Percentiles rank a stretch among this genome's conserved stretches.
These are phyloP conservation scores for Polytrichum commune DNA, from an alignment of 225 moss, liverwort and hornwort species.

Conservation along the genomic window DNA sequence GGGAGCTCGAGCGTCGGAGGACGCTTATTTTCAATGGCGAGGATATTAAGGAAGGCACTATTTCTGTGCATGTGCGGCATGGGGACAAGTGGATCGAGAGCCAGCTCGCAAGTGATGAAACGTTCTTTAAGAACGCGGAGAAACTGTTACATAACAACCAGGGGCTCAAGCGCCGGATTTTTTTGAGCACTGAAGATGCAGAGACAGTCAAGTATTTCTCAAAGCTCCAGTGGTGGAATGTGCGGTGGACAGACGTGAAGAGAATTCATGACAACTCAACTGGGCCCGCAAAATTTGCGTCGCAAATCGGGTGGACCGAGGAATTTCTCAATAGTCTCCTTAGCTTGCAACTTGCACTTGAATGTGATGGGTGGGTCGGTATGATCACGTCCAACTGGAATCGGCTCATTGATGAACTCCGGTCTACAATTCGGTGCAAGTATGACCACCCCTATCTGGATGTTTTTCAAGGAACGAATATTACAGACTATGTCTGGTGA, in stretches of 20 bases:
- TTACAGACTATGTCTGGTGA: constrained; percentile 24
- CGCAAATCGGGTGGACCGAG: constrained; percentile 10
- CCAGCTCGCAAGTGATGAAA: constrained; percentile 11
- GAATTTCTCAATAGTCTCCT: constrained; percentile 34
- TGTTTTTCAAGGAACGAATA: constrained; percentile 24
- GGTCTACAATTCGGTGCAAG: constrained; percentile 23
- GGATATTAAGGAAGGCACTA: constrained; percentile 11
- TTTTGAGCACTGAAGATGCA: constrained; percentile 31
- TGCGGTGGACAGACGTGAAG: constrained; percentile 21
- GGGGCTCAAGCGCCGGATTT: constrained; percentile 13
- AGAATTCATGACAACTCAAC: not conserved
- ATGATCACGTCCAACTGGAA: constrained; percentile 38
- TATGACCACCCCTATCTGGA: constrained; percentile 15
- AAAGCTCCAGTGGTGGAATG: constrained; percentile 19
- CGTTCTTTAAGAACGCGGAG: constrained; percentile 10
- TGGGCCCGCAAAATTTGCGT: constrained; percentile 11
- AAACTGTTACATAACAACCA: not conserved
- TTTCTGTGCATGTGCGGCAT: constrained; percentile 34
- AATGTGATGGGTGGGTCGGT: constrained; percentile 35
- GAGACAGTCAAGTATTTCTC: constrained; percentile 17
- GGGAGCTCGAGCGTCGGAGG: constrained; percentile 21
- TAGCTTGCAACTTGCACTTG: constrained; percentile 22
- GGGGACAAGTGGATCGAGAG: constrained; percentile 36
- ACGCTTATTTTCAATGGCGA: not conserved
- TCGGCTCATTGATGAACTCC: constrained; percentile 31